phyloP scores from a whole-genome alignment of 2,329 filamentous ascomycete species.

The Zasmidium angulare region DNA sequence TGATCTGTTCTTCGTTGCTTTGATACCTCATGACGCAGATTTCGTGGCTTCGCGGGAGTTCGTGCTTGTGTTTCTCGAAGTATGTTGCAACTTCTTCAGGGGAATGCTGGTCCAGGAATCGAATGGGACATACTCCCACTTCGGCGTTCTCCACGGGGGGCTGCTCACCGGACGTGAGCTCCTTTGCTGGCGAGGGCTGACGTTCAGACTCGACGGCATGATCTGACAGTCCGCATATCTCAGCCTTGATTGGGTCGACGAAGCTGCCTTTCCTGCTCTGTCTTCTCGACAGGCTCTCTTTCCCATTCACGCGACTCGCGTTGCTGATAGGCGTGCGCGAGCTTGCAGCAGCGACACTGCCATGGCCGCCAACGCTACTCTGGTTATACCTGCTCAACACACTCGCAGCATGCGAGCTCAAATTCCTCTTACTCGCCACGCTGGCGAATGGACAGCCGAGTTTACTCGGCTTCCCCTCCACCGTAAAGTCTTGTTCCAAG shows the following conservation, averaged over 20 bases:
- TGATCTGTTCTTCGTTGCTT: constrained; percentile 79
- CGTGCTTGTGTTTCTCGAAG: constrained; percentile 92
- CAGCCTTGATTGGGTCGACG: constrained; percentile 37
- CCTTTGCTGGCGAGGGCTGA: constrained; percentile 13
- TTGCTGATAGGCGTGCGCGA: constrained; percentile 30
- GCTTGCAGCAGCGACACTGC: constrained; percentile 19
- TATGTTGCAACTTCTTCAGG: constrained; percentile 92
- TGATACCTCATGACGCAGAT: constrained; percentile 89
- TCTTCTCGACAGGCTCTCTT: constrained; percentile 42
- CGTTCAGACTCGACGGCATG: constrained; percentile 14
- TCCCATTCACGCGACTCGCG: constrained; percentile 38
- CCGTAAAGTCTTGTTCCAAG: constrained; percentile 87
- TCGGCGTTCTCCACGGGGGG: constrained; percentile 29
- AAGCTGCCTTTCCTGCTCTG: constrained; percentile 32
- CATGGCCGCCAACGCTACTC: constrained; percentile 9
- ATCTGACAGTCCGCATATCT: constrained; percentile 36
- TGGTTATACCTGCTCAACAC: constrained; percentile 40
- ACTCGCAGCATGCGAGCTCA: constrained; percentile 40
- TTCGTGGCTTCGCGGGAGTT: constrained; percentile 89
- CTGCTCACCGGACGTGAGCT: constrained; percentile 11
- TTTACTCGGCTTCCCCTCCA: constrained; percentile 74
- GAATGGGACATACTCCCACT: constrained; percentile 79
- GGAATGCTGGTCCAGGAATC: constrained; percentile 87
- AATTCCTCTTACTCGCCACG: constrained; percentile 43
- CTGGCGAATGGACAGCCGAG: constrained; percentile 78